These are phyloP conservation scores for Chlorella variabilis DNA, from an alignment of 163 green algal genomes.

Conservation along the genomic window DNA sequence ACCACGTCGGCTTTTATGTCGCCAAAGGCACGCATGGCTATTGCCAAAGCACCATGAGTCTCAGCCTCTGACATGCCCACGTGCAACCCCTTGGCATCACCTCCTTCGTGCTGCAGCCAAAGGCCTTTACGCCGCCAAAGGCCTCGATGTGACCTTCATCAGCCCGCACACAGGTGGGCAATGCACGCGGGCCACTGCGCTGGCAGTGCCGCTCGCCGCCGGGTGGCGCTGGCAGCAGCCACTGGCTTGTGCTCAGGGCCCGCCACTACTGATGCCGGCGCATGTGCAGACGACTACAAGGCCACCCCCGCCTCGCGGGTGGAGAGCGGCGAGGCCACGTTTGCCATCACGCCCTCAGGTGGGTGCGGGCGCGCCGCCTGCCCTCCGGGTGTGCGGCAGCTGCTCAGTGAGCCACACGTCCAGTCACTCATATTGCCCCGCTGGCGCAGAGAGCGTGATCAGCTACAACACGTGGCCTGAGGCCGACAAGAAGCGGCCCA, in stretches of 20 bases:
- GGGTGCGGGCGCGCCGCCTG: neutral
- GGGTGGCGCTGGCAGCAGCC: no score
- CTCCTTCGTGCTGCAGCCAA: constrained; percentile 21
- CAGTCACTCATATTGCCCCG: neutral
- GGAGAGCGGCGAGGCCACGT: constrained; percentile 50
- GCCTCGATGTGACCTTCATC: constrained; percentile 68
- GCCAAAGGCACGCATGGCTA: constrained; percentile 41
- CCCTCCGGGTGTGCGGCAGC: neutral
- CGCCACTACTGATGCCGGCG: no score
- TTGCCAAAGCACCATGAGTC: neutral
- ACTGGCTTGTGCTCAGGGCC: no score
- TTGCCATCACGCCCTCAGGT: constrained; percentile 74
- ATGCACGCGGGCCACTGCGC: neutral
- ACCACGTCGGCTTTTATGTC: constrained; percentile 77
- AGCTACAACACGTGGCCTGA: constrained; percentile 34
- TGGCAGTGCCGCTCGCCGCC: no score
- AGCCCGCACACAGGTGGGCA: constrained; percentile 45
- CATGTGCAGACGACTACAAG: constrained; percentile 75
- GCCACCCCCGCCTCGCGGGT: constrained; percentile 69
- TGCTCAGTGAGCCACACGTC: neutral
- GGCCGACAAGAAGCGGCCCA: constrained; percentile 16
- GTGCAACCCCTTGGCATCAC: no score
- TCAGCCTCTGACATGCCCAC: no score
- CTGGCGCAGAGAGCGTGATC: constrained; percentile 14
- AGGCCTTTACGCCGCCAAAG: constrained; percentile 67